These are phyloP conservation scores for Fusarium tanahbumbuense DNA, from an alignment of 2,329 filamentous ascomycete genomes.

Conservation along the genomic window DNA sequence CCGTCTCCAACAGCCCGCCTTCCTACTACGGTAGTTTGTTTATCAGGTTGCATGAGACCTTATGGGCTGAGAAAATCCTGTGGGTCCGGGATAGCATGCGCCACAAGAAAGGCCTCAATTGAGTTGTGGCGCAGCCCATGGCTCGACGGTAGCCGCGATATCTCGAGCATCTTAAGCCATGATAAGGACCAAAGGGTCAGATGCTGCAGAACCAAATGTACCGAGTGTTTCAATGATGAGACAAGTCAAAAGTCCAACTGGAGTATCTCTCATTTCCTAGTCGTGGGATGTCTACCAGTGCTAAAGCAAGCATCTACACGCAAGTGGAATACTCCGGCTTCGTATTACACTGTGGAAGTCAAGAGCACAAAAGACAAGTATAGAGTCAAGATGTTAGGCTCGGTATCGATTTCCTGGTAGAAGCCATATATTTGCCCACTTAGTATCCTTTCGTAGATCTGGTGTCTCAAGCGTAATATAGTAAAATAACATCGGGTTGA, in stretches of 20 bases:
- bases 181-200: not conserved
- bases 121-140: not conserved
- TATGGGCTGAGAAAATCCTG: not conserved
- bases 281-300: not conserved
- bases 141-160: not conserved
- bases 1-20: not conserved
- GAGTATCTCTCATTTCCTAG: not conserved
- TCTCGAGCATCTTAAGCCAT: not conserved
- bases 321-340: not conserved
- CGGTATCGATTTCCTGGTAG: not conserved
- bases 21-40: constrained; percentile 6
- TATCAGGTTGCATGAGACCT: not conserved
- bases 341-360: not conserved
- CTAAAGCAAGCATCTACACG: not conserved
- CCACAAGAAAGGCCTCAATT: not conserved
- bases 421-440: not conserved
- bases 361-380: not conserved
- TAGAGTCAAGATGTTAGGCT: not conserved
- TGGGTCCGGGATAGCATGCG: not conserved
- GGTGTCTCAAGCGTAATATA: not conserved
- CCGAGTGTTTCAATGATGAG: not conserved
- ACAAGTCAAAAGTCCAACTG: not conserved
- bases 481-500: not conserved
- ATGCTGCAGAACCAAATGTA: not conserved
- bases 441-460: not conserved